phyloP scores from a whole-genome alignment of 129 eudicot species.

The Flaveria bidentis region DNA sequence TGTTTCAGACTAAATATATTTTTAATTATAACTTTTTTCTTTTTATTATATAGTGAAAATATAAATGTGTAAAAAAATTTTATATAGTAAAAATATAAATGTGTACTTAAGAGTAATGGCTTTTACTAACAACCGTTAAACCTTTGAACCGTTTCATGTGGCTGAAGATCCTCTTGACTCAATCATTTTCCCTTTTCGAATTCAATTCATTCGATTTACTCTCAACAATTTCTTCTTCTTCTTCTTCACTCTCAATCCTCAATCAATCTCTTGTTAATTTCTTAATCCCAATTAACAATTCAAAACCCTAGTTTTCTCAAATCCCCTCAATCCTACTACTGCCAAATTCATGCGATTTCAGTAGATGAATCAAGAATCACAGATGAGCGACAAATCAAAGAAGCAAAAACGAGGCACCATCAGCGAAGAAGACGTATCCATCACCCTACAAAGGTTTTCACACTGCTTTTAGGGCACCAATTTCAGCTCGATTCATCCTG shows the following conservation, averaged over 20 bases:
- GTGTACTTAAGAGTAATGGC: too few species aligned
- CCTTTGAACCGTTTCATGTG: too few species aligned
- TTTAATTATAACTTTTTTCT: too few species aligned
- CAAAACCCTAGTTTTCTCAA: conserved; percentile 10
- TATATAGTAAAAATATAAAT: too few species aligned
- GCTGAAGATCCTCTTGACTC: too few species aligned
- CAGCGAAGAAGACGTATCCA: conserved; percentile 67
- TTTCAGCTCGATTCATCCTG: conserved; percentile 1
- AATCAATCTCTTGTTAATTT: conserved; percentile 13
- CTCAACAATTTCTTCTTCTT: neutral
- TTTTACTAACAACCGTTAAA: too few species aligned
- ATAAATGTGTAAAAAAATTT: too few species aligned
- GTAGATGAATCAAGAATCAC: conserved; percentile 18
- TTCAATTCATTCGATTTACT: too few species aligned
- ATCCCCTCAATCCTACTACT: neutral
- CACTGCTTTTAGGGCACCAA: neutral
- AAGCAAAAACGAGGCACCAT: conserved; percentile 47
- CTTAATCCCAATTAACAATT: conserved; percentile 5
- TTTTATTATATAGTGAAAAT: too few species aligned
- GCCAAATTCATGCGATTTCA: conserved; percentile 15
- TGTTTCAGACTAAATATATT: too few species aligned
- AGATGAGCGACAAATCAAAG: conserved; percentile 50
- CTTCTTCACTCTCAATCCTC: conserved; percentile 16
- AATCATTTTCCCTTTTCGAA: too few species aligned
- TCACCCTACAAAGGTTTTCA: conserved; percentile 54